Evolutionary conservation across 352 stramenopile genomes (phyloP).

Genomic region (Phytophthora aleatoria): DNA sequence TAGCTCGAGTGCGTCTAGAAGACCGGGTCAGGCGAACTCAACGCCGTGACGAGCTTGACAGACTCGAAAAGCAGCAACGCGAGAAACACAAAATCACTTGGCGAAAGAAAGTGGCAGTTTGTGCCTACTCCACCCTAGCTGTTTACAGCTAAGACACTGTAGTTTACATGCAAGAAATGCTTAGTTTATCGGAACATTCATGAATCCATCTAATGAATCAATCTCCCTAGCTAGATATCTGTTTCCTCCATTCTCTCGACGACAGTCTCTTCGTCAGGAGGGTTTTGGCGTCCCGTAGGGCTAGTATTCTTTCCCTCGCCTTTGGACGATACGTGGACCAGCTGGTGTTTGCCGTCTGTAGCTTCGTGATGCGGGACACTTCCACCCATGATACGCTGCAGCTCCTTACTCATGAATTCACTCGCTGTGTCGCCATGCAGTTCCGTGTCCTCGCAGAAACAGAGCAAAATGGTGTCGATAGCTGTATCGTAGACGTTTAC

Average conservation of each 20-base stretch:
- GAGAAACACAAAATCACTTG: conserved; percentile 52
- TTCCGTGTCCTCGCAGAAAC: conserved; percentile 94
- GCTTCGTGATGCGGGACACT: not conserved
- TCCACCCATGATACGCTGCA: conserved; percentile 65
- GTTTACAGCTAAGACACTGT: not conserved
- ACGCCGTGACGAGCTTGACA: conserved; percentile 27
- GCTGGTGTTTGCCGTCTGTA: conserved; percentile 33
- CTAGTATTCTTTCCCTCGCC: conserved; percentile 1
- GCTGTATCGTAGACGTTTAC: conserved; percentile 94
- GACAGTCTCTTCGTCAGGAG: conserved; percentile 8
- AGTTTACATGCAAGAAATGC: too few relatives aligned
- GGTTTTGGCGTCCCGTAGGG: not conserved
- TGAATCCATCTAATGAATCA: not conserved
- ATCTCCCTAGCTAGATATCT: conserved; percentile 36
- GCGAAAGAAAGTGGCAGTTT: conserved; percentile 73
- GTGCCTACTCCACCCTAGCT: conserved; percentile 60
- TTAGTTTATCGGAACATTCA: too few relatives aligned
- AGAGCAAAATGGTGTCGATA: conserved; percentile 96
- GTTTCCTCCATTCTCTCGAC: conserved; percentile 38
- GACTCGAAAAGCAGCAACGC: conserved; percentile 34
- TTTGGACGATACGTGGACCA: conserved; percentile 46
- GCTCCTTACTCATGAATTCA: conserved; percentile 83
- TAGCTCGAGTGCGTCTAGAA: conserved; percentile 53
- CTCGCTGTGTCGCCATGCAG: conserved; percentile 63
- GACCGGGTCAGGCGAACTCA: conserved; percentile 46